phyloP scores from a whole-genome alignment of 352 stramenopile species.

The Phytophthora meadii region DNA sequence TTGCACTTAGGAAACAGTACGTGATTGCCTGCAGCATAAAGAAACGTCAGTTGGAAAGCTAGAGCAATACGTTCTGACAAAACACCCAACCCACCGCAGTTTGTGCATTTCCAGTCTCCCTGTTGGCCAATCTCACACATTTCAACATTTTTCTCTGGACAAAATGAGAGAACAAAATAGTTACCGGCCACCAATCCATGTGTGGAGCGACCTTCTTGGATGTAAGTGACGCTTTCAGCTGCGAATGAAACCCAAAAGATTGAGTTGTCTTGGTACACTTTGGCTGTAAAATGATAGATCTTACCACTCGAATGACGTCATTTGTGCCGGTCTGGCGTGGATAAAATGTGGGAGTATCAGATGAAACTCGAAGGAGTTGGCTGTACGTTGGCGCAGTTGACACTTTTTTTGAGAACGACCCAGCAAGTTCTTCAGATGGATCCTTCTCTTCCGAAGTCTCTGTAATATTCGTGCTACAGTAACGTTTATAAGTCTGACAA shows the following conservation, averaged over 20 bases:
- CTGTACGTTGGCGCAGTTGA: conserved; percentile 15
- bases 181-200: conserved; percentile 85
- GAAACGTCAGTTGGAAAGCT: conserved; percentile 14
- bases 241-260: conserved; percentile 3
- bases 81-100: conserved; percentile 53
- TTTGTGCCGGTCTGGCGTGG: conserved; percentile 40
- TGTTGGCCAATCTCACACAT: conserved; percentile 34
- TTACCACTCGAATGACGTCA: conserved; percentile 45
- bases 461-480: conserved; percentile 8
- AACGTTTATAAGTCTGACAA: conserved; percentile 1
- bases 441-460: conserved; percentile 17
- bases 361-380: conserved; percentile 45
- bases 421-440: not conserved
- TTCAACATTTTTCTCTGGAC: conserved; percentile 14
- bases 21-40: conserved; percentile 52
- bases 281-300: not conserved
- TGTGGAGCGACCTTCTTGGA: conserved; percentile 63
- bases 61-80: not conserved
- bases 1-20: conserved; percentile 33
- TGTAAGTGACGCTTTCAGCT: conserved; percentile 40
- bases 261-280: not conserved
- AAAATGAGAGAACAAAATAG: conserved; percentile 19
- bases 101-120: conserved; percentile 84
- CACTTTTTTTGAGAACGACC: conserved; percentile 7
- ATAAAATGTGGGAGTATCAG: conserved; percentile 50